phyloP scores from a whole-genome alignment of 495 filamentous ascomycete species.

The Staphylotrichum longicolle region DNA sequence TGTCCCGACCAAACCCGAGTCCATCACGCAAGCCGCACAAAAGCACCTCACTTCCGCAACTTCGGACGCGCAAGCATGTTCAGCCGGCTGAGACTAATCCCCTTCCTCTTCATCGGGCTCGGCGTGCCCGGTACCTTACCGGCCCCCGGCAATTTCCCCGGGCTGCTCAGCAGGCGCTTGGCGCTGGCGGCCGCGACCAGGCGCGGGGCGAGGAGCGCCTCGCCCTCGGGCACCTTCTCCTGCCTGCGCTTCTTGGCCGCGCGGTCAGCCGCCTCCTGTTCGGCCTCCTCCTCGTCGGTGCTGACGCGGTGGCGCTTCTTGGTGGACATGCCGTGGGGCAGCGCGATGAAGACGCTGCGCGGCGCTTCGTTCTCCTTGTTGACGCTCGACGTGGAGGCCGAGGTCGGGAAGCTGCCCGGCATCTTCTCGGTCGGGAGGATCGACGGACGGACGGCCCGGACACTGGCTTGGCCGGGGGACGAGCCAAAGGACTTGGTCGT shows the following conservation, averaged over 20 bases:
- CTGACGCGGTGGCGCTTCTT: constrained; percentile 65
- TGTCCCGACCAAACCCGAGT: background rate
- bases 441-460: constrained; percentile 57
- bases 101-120: constrained; percentile 49
- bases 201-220: constrained; percentile 44
- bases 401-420: constrained; percentile 51
- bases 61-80: constrained; percentile 56
- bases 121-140: constrained; percentile 28
- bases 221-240: constrained; percentile 48
- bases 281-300: constrained; percentile 49
- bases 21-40: background rate
- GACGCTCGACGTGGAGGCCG: constrained; percentile 13
- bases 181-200: constrained; percentile 26
- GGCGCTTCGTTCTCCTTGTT: constrained; percentile 50
- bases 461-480: constrained; percentile 52
- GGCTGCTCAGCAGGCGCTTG: constrained; percentile 27
- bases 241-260: constrained; percentile 48
- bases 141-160: constrained; percentile 18
- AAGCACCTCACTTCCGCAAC: constrained; percentile 39
- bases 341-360: constrained; percentile 25
- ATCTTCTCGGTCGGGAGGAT: constrained; percentile 43
- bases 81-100: constrained; percentile 48
- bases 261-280: constrained; percentile 41
- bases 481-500: constrained; percentile 46
- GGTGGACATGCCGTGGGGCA: constrained; percentile 68